These are phyloP conservation scores for Barnettozyma sucrosica DNA, from an alignment of 805 yeast species.

Conservation along the genomic window DNA sequence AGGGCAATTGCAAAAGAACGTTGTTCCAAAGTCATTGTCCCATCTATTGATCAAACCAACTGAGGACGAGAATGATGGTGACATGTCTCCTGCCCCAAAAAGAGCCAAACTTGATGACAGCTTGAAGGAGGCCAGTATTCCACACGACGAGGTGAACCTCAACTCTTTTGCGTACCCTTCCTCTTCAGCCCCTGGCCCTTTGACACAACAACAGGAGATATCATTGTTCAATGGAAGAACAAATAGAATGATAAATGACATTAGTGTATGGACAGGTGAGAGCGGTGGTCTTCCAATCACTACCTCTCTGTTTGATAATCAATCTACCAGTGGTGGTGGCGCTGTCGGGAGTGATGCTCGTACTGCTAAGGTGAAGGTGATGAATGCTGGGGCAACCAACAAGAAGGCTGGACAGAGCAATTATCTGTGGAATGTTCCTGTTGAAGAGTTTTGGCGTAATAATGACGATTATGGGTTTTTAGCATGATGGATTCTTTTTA, in stretches of 20 bases:
- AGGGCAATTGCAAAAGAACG: conserved; percentile 44
- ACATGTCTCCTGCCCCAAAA: conserved; percentile 11
- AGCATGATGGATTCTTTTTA: conserved; percentile 23
- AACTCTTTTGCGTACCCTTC: conserved; percentile 18
- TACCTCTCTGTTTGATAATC: conserved; percentile 20
- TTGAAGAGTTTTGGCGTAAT: conserved; percentile 44
- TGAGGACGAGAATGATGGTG: conserved; percentile 27
- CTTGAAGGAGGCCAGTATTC: conserved; percentile 8
- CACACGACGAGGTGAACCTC: conserved; percentile 15
- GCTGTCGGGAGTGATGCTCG: background rate
- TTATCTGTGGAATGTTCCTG: conserved; percentile 28
- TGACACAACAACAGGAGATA: conserved; percentile 12
- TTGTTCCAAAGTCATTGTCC: conserved; percentile 49
- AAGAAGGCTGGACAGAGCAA: conserved; percentile 3
- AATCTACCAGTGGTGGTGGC: conserved; percentile 4
- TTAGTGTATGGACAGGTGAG: conserved; percentile 54
- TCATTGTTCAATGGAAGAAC: conserved; percentile 38
- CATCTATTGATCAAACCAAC: conserved; percentile 39
- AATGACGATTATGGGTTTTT: conserved; percentile 44
- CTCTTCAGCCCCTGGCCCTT: conserved; percentile 13
- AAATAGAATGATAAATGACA: conserved; percentile 54
- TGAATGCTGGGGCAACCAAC: background rate
- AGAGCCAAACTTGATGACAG: conserved; percentile 10
- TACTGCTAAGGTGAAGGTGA: background rate
- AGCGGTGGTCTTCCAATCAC: conserved; percentile 29